Base-by-base conservation (phyloP, 2,329 filamentous ascomycete species). In the Dactylellina leptospora region DNA sequence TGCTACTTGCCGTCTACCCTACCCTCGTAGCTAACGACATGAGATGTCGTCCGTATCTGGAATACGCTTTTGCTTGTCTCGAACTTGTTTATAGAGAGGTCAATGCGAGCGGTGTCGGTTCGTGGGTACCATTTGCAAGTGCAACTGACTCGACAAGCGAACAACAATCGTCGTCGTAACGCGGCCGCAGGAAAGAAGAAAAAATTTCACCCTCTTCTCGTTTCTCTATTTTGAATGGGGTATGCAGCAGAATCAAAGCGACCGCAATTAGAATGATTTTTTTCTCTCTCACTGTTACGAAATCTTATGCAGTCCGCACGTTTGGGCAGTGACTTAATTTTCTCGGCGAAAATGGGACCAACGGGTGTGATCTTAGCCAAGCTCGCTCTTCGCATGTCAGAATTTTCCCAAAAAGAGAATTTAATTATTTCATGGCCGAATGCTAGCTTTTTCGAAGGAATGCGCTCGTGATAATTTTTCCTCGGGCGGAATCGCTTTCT, bases 1-100 rank as follows among this genome's bases (percentile, higher is more conserved):
- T 58, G 66, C 36, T 63, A 59, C 59, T 64, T 71, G 48, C 64
- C 42, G 56, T 62, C 56, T 70, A 62, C 58, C 58, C 51, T 72
- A 38, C 68, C 53, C 40, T 60, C 59, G 59, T 59, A 56, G 42
- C 44, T 58, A 56, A 50, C 59, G 30, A 60, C 48, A 59, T 54
- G 44, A 60, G 47, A 72, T 63, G 42, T 42, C 42, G 53, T 27
- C 51, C 42, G 27, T 54, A 38, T 53, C 40, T 38, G 40, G 44
- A 40, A 25, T 42, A 27, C 28, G 23, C 22, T 61, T 54, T 30
- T 54, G 51, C n/a, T 51, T 44, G 20, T 59, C 20, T 53, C 5
- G 27, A 53, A 55, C 36, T 58, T n/a, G n/a, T n/a, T 36, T 18
- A 36, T 33, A 44, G 16, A 56, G 33, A 48, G 66, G 53, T 55